phyloP scores from a whole-genome alignment of 768 basidiomycete genomes.

The Termitomyces sp. region DNA sequence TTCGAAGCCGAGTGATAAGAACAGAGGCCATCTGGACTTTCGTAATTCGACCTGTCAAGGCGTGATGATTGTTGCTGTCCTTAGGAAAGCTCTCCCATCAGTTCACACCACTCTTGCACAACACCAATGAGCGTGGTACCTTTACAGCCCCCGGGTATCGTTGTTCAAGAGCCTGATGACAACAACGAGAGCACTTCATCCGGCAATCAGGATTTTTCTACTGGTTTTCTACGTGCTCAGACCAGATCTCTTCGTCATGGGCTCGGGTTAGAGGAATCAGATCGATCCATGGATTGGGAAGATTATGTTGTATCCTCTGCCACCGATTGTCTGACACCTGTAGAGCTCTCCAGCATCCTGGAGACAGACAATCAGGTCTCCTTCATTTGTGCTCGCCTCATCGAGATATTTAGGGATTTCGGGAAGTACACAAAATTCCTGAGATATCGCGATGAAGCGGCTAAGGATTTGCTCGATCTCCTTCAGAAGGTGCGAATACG shows the following conservation, averaged over 20 bases:
- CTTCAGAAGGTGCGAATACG: neutral
- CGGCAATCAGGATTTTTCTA: neutral
- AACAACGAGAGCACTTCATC: neutral
- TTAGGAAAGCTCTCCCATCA: neutral
- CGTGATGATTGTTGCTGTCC: neutral
- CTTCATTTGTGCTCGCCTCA: neutral
- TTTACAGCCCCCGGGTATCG: no score
- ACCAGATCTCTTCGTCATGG: neutral
- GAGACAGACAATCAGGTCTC: neutral
- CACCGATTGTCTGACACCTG: neutral
- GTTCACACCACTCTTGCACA: neutral
- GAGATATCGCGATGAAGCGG: constrained; percentile 1
- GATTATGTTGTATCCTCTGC: neutral
- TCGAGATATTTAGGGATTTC: neutral
- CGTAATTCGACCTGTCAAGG: no score
- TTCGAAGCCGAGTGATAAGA: no score
- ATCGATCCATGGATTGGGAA: neutral
- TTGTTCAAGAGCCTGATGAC: neutral
- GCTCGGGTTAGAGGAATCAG: neutral
- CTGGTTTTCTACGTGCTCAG: neutral
- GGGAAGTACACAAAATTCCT: neutral
- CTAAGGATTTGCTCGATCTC: constrained; percentile 5
- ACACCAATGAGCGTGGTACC: neutral
- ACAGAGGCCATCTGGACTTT: neutral
- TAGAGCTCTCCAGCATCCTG: neutral